Percentiles rank a stretch among this genome's conserved stretches.
Conservation (phyloP, 805 yeast species). For the Kodamaea leandrae region DNA sequence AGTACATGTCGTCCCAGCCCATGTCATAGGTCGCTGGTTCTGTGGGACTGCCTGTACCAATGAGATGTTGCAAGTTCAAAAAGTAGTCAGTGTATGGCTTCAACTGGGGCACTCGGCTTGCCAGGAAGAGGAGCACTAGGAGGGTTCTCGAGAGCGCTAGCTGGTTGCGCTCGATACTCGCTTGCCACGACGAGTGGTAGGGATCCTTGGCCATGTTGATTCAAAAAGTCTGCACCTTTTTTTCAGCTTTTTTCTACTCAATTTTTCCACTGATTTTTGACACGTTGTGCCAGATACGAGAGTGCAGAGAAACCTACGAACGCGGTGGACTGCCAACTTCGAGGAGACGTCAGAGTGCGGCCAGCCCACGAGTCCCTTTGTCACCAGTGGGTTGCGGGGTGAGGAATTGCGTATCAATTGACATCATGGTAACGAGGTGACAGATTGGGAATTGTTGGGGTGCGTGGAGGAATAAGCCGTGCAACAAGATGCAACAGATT, state of each 20-base stretch:
- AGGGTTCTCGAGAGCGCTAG: conserved; percentile 30
- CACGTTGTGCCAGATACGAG: not conserved
- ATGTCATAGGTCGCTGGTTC: conserved; percentile 43
- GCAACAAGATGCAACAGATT: too few species aligned
- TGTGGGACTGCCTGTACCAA: conserved; percentile 5
- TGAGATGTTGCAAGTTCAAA: conserved; percentile 33
- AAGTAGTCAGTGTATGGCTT: conserved; percentile 33
- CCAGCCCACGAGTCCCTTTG: too few species aligned
- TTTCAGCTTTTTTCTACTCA: not conserved
- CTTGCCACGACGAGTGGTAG: conserved; percentile 23
- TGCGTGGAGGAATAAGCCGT: too few species aligned
- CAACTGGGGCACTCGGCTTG: conserved; percentile 21
- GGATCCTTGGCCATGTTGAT: conserved; percentile 5
- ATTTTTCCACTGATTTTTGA: not conserved
- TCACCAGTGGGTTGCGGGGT: too few species aligned
- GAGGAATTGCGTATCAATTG: too few species aligned
- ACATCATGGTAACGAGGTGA: too few species aligned
- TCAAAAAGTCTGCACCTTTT: not conserved
- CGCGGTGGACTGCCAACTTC: too few species aligned
- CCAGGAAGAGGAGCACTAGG: conserved; percentile 27
- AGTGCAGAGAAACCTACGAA: too few species aligned
- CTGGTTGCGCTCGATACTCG: conserved; percentile 37
- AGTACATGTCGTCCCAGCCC: conserved; percentile 53
- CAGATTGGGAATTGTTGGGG: too few species aligned
- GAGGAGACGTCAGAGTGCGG: too few species aligned